Conservation (phyloP, 306 rosid genomes). For the Vachellia pachyceras region DNA sequence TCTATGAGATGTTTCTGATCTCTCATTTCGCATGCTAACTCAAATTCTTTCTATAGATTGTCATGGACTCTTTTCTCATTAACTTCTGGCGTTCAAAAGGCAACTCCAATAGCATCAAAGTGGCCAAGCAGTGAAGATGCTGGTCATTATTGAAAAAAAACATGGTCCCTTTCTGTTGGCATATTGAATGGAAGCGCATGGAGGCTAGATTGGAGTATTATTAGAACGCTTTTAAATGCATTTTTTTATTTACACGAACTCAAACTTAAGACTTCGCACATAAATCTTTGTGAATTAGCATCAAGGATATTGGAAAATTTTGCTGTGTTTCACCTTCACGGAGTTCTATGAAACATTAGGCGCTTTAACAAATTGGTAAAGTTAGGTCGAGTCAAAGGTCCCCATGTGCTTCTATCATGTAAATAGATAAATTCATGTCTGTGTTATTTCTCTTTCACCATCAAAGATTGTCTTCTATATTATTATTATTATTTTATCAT, state of each 20-base stretch:
- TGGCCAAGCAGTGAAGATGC: conserved; percentile 35
- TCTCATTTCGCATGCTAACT: conserved; percentile 39
- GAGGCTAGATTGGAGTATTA: not conserved
- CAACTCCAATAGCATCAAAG: conserved; percentile 44
- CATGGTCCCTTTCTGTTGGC: conserved; percentile 15
- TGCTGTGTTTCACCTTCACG: conserved; percentile 16
- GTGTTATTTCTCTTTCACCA: not conserved
- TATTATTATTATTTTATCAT: not conserved
- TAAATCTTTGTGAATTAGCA: conserved; percentile 5
- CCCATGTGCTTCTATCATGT: not conserved
- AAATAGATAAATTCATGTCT: not conserved
- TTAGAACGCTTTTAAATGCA: too few relatives aligned
- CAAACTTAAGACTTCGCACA: too few relatives aligned
- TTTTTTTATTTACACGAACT: too few relatives aligned
- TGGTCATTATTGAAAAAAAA: not conserved
- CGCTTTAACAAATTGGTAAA: not conserved
- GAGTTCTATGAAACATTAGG: conserved; percentile 6
- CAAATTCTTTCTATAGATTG: conserved; percentile 54
- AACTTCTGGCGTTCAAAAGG: conserved; percentile 62
- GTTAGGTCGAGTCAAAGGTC: not conserved
- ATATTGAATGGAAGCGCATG: conserved; percentile 8
- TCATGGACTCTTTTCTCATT: conserved; percentile 67
- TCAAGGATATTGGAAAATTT: not conserved
- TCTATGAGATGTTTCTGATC: not conserved
- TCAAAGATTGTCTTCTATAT: not conserved